Evolutionary conservation across 345 rosid genomes (phyloP), one percentile per base, ranked within the genome.

Genomic region (Cardamine occulta): DNA sequence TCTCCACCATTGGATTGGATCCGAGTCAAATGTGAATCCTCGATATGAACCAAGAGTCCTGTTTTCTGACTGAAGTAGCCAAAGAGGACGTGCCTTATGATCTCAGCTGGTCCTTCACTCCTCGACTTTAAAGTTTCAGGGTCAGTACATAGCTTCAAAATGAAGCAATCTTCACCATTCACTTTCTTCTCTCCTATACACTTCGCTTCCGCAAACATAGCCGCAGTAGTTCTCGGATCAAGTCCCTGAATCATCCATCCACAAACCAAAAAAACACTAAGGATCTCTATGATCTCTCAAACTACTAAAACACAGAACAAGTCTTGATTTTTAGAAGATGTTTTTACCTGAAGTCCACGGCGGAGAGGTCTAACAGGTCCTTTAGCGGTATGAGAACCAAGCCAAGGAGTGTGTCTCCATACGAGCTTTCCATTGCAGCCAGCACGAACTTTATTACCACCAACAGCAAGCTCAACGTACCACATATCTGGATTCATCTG

Each of bases 401-500:
- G 91, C 97, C 97, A 92, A 29, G 97, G 96, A 5, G 97, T 92
- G 79, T 92, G 97, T 72, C 97, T 66, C 97, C 97, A 92, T 0
- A 92, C 96, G 39, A 92, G 90, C 75, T 89, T 92, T 8, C 97
- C 97, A 47, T 92, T 92, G 63, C 97, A 89, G 26, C 97, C 96
- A 74, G 97, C 97, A 64, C 80, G 97, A 80, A 92, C 91, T 74
- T 92, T 92, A 66, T 87, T 85, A 47, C 91, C 96, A 31, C 93
- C 97, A 9, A 88, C 97, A 2, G 97, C 86, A 71, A 89, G 89
- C 74, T 89, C 97, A 44, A 92, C 97, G 73, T 92, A 92, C 97
- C 97, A 92, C 93, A 88, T 89, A 58, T 89, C 97, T 8, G 97
- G 97, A 83, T 90, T 80, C 97, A 92, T 92, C 84, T 92, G 96